Evolutionary conservation across 768 basidiomycete genomes (phyloP), one percentile per base, ranked within the genome.

Genomic region (Rhizopogon sp.): DNA sequence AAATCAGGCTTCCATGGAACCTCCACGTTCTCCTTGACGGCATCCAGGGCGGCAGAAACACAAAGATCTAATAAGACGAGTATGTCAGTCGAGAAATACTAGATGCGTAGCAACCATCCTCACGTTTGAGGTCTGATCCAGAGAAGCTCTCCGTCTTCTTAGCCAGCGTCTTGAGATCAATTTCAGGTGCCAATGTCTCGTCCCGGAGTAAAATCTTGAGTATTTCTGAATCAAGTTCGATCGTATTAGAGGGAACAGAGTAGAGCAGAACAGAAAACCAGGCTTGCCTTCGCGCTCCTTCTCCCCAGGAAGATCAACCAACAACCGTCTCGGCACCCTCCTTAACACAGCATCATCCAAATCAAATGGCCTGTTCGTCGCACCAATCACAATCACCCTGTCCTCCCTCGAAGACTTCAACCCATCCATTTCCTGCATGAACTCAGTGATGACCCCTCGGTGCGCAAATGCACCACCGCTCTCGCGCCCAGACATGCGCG

Each of bases 361-460:
- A 64, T 93, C 91, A 62, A 92, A 93, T 1, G 91, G 91, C 59
- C 94, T 72, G 68, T 98, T 98, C 2, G 95, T 97, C 2, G 94
- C 94, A 40, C 95, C 94, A 50, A 98, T 93, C 47, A 98, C 86
- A 54, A 96, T 87, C 54, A 97, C 84, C 58, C 83, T 83, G 58
- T 90, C 84, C 52, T 93, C 88, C 58, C 79, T 80, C 29, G 84
- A 86, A 8, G 88, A 81, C 66, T 84, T 88, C 55, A 98, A 73
- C 3, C 94, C 94, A 63, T 98, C 94, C 93, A 98, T 96, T 67
- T 96, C 93, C 65, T 91, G 90, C 90, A 94, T 93, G 68, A 93
- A 93, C 69, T 94, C 90, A 9, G 91, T 93, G 66, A 91, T 88
- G 50, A 95, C 83, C 43, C 91, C 88, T 40, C 93, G 79, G 63